Evolutionary conservation across 495 filamentous ascomycete genomes (phyloP).

Genomic region (Acidomyces sp.): DNA sequence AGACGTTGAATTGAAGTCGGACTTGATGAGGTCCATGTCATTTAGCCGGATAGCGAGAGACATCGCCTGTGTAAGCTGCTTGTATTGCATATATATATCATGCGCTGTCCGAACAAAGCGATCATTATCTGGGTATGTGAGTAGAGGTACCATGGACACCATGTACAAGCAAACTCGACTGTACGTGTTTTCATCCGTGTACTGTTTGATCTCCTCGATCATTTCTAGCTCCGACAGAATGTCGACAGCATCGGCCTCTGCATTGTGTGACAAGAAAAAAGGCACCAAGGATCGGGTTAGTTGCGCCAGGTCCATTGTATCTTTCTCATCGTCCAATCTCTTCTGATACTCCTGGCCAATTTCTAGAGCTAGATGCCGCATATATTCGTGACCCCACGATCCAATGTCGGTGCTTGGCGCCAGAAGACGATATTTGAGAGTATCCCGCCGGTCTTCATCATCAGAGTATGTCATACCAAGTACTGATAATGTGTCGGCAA

Average conservation of each 20-base stretch:
- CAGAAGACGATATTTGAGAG: conserved; percentile 84
- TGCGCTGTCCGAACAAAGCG: conserved; percentile 84
- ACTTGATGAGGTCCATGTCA: conserved; percentile 63
- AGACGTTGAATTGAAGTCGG: conserved; percentile 62
- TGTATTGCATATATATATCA: conserved; percentile 80
- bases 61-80: conserved; percentile 84
- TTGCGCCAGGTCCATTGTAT: conserved; percentile 60
- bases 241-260: conserved; percentile 95
- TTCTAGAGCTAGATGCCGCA: conserved; percentile 87
- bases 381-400: conserved; percentile 98
- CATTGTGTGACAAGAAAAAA: conserved; percentile 91
- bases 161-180: conserved; percentile 90
- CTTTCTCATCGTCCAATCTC: conserved; percentile 53
- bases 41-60: conserved; percentile 89
- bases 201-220: conserved; percentile 79
- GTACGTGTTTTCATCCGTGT: conserved; percentile 90
- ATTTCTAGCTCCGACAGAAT: conserved; percentile 93
- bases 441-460: conserved; percentile 88
- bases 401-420: conserved; percentile 83
- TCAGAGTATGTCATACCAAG: conserved; percentile 99
- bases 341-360: conserved; percentile 86
- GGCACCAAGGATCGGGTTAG: conserved; percentile 76
- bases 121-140: conserved; percentile 95
- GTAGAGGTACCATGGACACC: conserved; percentile 92
- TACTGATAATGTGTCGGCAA: conserved; percentile 93